phyloP scores from a whole-genome alignment of 768 basidiomycete genomes.

The Boletus speciosus region DNA sequence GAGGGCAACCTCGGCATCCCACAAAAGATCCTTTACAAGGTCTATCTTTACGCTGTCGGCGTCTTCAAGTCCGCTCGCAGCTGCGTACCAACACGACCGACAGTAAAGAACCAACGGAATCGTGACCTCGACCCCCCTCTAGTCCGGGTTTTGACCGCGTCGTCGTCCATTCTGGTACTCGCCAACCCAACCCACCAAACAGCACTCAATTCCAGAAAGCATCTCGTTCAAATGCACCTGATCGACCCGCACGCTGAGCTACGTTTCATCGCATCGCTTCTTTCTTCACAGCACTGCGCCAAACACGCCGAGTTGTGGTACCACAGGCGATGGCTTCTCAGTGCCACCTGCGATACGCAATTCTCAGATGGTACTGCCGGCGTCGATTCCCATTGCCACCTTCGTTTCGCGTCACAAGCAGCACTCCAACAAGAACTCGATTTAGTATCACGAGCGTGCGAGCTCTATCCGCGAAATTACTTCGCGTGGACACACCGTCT shows the following conservation, averaged over 20 bases:
- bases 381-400: not conserved
- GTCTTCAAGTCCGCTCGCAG: slow-evolving; percentile 33
- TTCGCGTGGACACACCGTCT: slow-evolving; percentile 68
- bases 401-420: slow-evolving; percentile 29
- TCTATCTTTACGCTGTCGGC: slow-evolving; percentile 46
- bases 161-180: slow-evolving; percentile 52
- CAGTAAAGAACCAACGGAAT: not conserved
- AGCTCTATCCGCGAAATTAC: slow-evolving; percentile 68
- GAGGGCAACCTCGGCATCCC: slow-evolving; percentile 66
- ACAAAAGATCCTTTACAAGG: slow-evolving; percentile 48
- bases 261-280: slow-evolving; percentile 41
- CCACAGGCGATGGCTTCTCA: slow-evolving; percentile 65
- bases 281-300: slow-evolving; percentile 50
- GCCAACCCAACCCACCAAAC: slow-evolving; percentile 69
- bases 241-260: slow-evolving; percentile 48
- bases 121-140: slow-evolving; percentile 3
- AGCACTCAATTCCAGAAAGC: slow-evolving; percentile 60
- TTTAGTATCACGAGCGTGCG: slow-evolving; percentile 48
- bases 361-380: not conserved
- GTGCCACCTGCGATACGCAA: slow-evolving; percentile 28
- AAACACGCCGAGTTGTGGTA: slow-evolving; percentile 71
- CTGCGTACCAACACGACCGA: not conserved
- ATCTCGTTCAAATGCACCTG: slow-evolving; percentile 38
- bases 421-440: slow-evolving; percentile 46
- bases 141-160: slow-evolving; percentile 24